phyloP scores from a whole-genome alignment of 345 rosid genomes.

The Camelina neglecta region DNA sequence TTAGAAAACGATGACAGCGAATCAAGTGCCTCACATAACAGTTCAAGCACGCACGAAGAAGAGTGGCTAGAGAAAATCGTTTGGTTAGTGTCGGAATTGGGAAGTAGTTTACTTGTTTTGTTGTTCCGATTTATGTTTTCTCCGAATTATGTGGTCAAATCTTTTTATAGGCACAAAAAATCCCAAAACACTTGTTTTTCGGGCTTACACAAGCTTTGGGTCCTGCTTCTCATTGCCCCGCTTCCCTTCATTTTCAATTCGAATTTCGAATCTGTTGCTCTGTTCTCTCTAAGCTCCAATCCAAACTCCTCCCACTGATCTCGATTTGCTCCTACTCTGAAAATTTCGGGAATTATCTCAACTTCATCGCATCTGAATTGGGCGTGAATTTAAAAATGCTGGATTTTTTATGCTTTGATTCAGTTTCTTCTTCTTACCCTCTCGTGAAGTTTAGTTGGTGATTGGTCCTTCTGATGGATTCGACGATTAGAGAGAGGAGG shows the following conservation, averaged over 20 bases:
- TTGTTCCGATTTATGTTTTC: constrained; percentile 43
- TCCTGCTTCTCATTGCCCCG: background rate
- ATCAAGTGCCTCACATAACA: no score
- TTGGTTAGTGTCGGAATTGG: constrained; percentile 36
- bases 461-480: constrained; percentile 18
- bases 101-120: constrained; percentile 36
- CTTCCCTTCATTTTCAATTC: constrained; percentile 34
- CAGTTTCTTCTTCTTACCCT: constrained; percentile 47
- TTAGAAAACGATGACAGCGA: no score
- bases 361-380: constrained; percentile 47
- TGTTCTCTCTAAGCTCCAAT: constrained; percentile 50
- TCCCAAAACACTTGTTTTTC: constrained; percentile 43
- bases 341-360: constrained; percentile 45
- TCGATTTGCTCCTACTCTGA: constrained; percentile 48
- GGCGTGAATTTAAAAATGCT: constrained; percentile 23
- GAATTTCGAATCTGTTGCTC: constrained; percentile 52
- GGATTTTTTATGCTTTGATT: constrained; percentile 46
- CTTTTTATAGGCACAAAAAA: constrained; percentile 37
- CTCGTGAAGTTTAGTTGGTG: constrained; percentile 46
- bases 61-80: constrained; percentile 32
- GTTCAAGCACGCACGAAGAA: background rate
- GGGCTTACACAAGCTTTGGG: constrained; percentile 45
- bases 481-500: no score
- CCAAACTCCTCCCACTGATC: constrained; percentile 57
- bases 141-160: constrained; percentile 49